phyloP scores from a whole-genome alignment of 73 alveolate genomes.

The Effrenium voratum region DNA sequence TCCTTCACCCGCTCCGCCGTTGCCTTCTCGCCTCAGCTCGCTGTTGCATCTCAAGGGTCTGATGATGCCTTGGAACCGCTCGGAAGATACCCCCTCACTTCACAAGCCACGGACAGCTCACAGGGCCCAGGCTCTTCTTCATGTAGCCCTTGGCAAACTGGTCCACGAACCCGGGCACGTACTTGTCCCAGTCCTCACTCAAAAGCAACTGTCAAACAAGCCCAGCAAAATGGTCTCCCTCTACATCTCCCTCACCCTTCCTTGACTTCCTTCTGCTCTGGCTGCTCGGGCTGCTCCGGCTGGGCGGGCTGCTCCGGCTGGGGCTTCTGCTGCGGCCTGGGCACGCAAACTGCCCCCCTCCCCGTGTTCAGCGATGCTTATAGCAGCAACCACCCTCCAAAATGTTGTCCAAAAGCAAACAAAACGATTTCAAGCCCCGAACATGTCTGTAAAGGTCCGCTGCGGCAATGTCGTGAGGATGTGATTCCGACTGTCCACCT shows the following conservation, averaged over 20 bases:
- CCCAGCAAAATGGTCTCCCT: too few species aligned
- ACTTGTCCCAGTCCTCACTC: slow-evolving; percentile 45
- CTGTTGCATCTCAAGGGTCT: not conserved
- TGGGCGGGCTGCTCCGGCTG: slow-evolving; percentile 68
- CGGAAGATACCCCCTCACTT: not conserved
- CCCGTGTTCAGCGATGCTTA: too few species aligned
- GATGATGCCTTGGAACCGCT: not conserved
- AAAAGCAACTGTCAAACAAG: not conserved
- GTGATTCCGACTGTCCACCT: too few species aligned
- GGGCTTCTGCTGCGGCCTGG: slow-evolving; percentile 37
- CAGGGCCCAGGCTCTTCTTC: not conserved
- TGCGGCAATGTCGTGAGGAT: too few species aligned
- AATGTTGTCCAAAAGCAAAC: too few species aligned
- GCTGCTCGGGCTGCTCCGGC: slow-evolving; percentile 51
- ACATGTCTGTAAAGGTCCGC: too few species aligned
- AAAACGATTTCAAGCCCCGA: too few species aligned
- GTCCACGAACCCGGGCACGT: slow-evolving; percentile 8
- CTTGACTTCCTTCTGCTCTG: slow-evolving; percentile 25
- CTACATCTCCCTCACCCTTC: not conserved
- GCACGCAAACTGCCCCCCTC: too few species aligned
- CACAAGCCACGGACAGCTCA: not conserved
- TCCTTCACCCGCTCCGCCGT: slow-evolving; percentile 3
- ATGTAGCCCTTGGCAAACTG: slow-evolving; percentile 22
- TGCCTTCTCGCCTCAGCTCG: slow-evolving; percentile 1
- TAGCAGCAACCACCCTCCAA: too few species aligned